These are phyloP conservation scores for Penicillium pancosmium DNA, from an alignment of 495 filamentous ascomycete genomes.

Conservation along the genomic window DNA sequence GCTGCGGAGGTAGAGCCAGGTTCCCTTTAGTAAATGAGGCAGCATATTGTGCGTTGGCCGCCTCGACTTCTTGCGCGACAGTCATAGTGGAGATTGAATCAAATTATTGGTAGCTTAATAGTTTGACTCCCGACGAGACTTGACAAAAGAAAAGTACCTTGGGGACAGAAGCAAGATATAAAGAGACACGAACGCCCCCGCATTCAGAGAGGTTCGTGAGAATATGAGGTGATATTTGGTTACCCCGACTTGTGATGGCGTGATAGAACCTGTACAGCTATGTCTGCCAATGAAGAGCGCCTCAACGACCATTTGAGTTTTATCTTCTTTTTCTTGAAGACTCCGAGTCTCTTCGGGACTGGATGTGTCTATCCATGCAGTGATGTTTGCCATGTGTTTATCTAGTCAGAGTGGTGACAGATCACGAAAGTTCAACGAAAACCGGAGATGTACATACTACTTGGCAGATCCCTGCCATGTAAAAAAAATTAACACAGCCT, in stretches of 20 bases:
- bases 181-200: conserved; percentile 9
- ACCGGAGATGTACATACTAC: background rate
- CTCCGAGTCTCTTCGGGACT: too few species aligned
- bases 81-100: conserved; percentile 29
- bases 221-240: conserved; percentile 22
- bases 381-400: background rate
- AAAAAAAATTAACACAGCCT: background rate
- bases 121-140: too few species aligned
- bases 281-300: background rate
- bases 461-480: background rate
- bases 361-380: too few species aligned
- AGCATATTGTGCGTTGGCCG: conserved; percentile 62
- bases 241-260: conserved; percentile 15
- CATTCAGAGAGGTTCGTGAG: conserved; percentile 10
- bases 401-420: background rate
- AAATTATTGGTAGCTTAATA: background rate
- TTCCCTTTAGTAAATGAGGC: conserved; percentile 63
- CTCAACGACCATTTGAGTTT: background rate
- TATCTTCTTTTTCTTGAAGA: background rate
- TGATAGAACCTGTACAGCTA: conserved; percentile 11
- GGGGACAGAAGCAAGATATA: conserved; percentile 10
- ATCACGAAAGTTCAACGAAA: background rate
- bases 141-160: conserved; percentile 7
- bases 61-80: conserved; percentile 38
- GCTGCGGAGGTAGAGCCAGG: conserved; percentile 71